These are phyloP conservation scores for Arthrinium puccinioides DNA, from an alignment of 2,329 filamentous ascomycete genomes.

Conservation along the genomic window DNA sequence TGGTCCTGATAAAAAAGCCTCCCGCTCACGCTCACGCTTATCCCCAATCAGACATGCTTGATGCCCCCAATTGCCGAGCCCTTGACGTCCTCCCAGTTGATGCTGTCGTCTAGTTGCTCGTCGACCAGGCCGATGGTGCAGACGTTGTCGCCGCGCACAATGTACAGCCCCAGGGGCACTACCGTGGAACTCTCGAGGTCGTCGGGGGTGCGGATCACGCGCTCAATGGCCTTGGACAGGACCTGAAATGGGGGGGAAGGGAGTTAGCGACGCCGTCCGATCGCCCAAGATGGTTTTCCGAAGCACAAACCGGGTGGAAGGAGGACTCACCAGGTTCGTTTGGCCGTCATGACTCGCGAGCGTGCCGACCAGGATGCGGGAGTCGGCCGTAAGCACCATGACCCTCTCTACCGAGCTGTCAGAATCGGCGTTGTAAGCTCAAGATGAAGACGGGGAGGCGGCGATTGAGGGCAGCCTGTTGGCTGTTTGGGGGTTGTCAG, in stretches of 20 bases:
- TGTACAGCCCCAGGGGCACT: conserved; percentile 78
- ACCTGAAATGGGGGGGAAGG: conserved; percentile 42
- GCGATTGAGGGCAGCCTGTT: not conserved
- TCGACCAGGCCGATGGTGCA: conserved; percentile 85
- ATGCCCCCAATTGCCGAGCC: conserved; percentile 77
- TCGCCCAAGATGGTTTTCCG: too few species aligned
- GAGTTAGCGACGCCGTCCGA: too few species aligned
- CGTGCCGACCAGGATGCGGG: conserved; percentile 75
- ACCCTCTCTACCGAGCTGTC: conserved; percentile 66
- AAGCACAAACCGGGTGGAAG: not conserved
- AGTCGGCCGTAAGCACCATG: conserved; percentile 85
- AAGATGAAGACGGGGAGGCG: not conserved
- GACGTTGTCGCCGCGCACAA: conserved; percentile 92
- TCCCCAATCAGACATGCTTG: conserved; percentile 72
- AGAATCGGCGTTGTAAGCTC: conserved; percentile 16
- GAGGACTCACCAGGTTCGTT: conserved; percentile 68
- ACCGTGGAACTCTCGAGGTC: conserved; percentile 75
- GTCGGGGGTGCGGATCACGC: conserved; percentile 80
- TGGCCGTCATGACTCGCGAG: conserved; percentile 82
- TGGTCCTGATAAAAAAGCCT: too few species aligned
- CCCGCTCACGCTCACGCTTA: too few species aligned
- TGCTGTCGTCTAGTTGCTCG: conserved; percentile 79
- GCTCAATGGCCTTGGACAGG: conserved; percentile 74
- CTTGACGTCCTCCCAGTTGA: conserved; percentile 88
- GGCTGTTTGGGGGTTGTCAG: not conserved